Evolutionary conservation across 805 yeast species (phyloP), one percentile per base, ranked within the genome.

Genomic region (Komagataella kurtzmanii): DNA sequence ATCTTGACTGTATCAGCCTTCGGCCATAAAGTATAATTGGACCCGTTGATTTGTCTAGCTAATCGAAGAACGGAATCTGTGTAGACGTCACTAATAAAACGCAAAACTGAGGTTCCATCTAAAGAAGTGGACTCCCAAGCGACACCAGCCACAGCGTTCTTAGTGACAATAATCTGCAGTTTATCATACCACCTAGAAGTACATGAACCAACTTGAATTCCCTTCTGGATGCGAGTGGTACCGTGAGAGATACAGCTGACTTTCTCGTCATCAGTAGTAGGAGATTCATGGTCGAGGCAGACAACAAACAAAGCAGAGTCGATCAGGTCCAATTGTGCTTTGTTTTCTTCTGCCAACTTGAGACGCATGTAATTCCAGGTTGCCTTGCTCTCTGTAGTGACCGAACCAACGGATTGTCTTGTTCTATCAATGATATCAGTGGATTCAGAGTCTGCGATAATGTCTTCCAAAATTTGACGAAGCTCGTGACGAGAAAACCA

Each of bases 171-270:
- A 49, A 79, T 61, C 58, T 78, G 81, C 51, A 79, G 64, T 57
- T 79, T 79, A 60, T 79, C 83, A 59, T 79, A 79, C 76, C 81
- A 78, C 52, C 83, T 65, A 48, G 77, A 75, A 14, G 80, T 75
- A 61, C 83, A 79, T 4, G 80, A 71, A 23, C 83, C 83, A 19
- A 70, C 61, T 61, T 79, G 83, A 48, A 75, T 64, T 53, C 76
- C 77, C 30, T 73, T 65, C 7, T 69, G 68, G 45, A 76, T 67
- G 30, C 56, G 55, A 1, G 77, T 70, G 7, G 77, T 69, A 19
- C 83, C 83, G 60, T 79, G 81, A 17, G 77, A 69, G 10, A 79
- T 73, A 19, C 70, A 71, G 52, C 64, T 65, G 10, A 79, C 73
- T 56, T 73, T 74, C 51, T 76, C 81, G 48, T 69, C 71, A 52